These are phyloP conservation scores for Acacia confusa DNA, from an alignment of 306 rosid genomes.

Conservation along the genomic window DNA sequence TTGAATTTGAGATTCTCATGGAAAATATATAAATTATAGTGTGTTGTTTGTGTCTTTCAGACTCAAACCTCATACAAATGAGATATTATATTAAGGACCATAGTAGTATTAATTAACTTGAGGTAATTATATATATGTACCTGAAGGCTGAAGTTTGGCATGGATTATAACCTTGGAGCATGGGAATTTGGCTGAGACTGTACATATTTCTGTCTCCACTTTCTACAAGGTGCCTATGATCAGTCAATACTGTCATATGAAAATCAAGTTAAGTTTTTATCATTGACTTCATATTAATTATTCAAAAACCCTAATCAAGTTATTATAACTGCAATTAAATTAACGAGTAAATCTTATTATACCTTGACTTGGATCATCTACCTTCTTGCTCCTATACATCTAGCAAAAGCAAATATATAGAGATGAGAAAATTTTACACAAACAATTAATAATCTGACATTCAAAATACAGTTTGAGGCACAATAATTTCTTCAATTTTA, in stretches of 20 bases:
- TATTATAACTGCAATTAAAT: neutral
- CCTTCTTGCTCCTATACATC: conserved; percentile 95
- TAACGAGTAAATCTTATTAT: conserved; percentile 10
- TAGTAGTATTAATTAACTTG: neutral
- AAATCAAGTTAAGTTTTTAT: neutral
- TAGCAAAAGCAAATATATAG: conserved; percentile 23
- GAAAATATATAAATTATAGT: no score
- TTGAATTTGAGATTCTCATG: neutral
- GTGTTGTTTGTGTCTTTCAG: neutral
- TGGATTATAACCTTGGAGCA: conserved; percentile 77
- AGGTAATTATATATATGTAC: conserved; percentile 26
- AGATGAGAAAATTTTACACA: neutral
- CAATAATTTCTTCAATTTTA: neutral
- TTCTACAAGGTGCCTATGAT: conserved; percentile 63
- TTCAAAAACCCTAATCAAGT: conserved; percentile 36
- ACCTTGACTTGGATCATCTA: conserved; percentile 74
- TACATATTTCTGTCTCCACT: conserved; percentile 75
- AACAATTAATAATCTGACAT: neutral
- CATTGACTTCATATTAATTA: neutral
- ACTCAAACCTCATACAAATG: neutral
- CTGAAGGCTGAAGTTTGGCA: conserved; percentile 48
- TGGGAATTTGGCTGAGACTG: conserved; percentile 79
- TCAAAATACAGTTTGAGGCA: neutral
- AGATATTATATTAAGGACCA: no score
- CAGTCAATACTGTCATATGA: conserved; percentile 47